phyloP scores from a whole-genome alignment of 495 filamentous ascomycete species.

The Xylaria sp. region DNA sequence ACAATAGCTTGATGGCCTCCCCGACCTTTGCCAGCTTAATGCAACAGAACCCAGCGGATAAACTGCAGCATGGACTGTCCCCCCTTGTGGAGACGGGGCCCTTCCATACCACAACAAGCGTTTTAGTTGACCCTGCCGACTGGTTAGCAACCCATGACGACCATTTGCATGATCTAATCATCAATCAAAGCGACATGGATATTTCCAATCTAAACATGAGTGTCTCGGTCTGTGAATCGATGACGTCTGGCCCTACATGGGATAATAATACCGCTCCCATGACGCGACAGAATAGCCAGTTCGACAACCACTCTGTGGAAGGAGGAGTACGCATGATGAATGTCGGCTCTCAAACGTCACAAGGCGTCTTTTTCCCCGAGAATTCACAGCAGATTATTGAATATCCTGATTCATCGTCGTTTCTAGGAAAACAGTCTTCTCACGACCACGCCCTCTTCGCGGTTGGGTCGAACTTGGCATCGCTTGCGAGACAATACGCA shows the following conservation, averaged over 20 bases:
- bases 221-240: slow-evolving; percentile 50
- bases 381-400: slow-evolving; percentile 40
- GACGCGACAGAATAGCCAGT: slow-evolving; percentile 53
- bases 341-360: slow-evolving; percentile 51
- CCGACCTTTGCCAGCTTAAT: slow-evolving; percentile 33
- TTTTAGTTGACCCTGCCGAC: slow-evolving; percentile 37
- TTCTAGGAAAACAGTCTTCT: slow-evolving; percentile 42
- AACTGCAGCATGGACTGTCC: slow-evolving; percentile 36
- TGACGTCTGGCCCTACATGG: slow-evolving; percentile 53
- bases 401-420: slow-evolving; percentile 36
- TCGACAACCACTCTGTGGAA: slow-evolving; percentile 46
- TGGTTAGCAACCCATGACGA: slow-evolving; percentile 39
- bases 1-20: slow-evolving; percentile 31
- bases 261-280: slow-evolving; percentile 49
- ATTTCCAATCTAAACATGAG: slow-evolving; percentile 39
- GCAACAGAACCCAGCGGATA: slow-evolving; percentile 23
- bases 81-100: slow-evolving; percentile 29
- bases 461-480: slow-evolving; percentile 45
- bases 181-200: slow-evolving; percentile 36
- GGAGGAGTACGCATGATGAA: slow-evolving; percentile 51
- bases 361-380: slow-evolving; percentile 33
- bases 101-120: slow-evolving; percentile 30
- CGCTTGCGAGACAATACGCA: slow-evolving; percentile 44
- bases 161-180: slow-evolving; percentile 22
- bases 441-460: slow-evolving; percentile 41